Conservation (phyloP, 306 rosid genomes). For the Fagus crenata region DNA sequence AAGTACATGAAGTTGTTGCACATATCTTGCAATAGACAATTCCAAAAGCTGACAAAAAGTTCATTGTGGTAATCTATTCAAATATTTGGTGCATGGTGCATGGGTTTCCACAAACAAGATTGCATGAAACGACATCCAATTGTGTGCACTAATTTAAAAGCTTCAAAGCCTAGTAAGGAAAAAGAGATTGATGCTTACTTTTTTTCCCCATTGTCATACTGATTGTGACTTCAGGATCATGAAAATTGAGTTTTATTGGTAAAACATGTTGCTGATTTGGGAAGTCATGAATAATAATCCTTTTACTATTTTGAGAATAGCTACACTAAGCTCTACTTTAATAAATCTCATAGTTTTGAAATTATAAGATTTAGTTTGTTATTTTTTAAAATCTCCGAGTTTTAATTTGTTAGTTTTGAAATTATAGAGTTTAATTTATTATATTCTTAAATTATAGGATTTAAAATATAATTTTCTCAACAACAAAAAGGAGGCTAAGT, state of each 20-base stretch:
- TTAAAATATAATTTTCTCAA: no score
- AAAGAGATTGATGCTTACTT: neutral
- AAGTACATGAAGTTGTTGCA: constrained; percentile 40
- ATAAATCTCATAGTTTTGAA: no score
- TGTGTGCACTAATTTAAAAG: constrained; percentile 27
- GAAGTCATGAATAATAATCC: constrained; percentile 18
- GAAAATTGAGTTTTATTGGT: constrained; percentile 33
- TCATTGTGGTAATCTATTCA: constrained; percentile 38
- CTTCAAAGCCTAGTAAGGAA: neutral
- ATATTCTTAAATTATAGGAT: no score
- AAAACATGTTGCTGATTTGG: constrained; percentile 36
- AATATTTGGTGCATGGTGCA: constrained; percentile 51
- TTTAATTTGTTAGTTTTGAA: no score
- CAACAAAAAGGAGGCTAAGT: no score
- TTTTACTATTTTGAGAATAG: no score
- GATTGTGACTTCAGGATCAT: neutral
- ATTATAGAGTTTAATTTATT: no score
- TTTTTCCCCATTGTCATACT: neutral
- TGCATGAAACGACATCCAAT: constrained; percentile 32
- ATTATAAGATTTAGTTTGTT: no score
- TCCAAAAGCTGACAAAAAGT: constrained; percentile 7
- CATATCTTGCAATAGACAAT: constrained; percentile 29
- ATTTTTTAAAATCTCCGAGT: no score
- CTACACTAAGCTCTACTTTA: no score
- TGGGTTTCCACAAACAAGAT: constrained; percentile 68